Evolutionary conservation across 192 early-diverging fungal species (phyloP), one percentile per base, ranked within the genome.

Genomic region (Glomus cerebriforme): DNA sequence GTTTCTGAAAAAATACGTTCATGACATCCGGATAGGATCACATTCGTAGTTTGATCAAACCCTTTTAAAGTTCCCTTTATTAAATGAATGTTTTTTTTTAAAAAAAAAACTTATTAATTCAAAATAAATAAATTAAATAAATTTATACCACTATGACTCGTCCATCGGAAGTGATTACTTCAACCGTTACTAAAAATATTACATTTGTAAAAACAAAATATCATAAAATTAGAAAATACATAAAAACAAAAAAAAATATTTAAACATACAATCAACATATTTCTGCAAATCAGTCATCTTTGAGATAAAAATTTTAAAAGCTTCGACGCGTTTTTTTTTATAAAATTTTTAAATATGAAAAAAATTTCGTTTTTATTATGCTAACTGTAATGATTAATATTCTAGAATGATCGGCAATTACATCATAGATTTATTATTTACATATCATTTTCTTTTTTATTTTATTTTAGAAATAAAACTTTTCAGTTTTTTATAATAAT

Each of bases 31-130:
- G 82, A 66, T 17, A 91, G 60, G 71, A 91, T 88, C 1, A 91
- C 17, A 79, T 91, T 91, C 12, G 83, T 81, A 4, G 82, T 83
- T 64, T 88, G 86, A 80, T 91, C 90, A 54, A 86, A 81, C 37
- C 90, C 90, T 67, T 79, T 83, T 47, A 90, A 78, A 15, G 83
- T 86, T 63, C 90, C 90, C 90, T 90, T 78, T 43, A 17, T 70
- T 47, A 59, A 27, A 69, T 69, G 8, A 69, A 35, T 24, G 12
- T 29, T 29, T 31, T 64, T 63, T 26, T 27, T 63, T 29, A 65
- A 37, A 59, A 45, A 6, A 43, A 66, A 22, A 29, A 26, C n/a
- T n/a, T 45, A n/a, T 35, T 75, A 15, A 60, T 43, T 26, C n/a
- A 27, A 64, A 27, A 58, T 31, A 73, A 32, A 35, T 22, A 5